Percentiles rank a stretch among this genome's conserved stretches.
Evolutionary conservation across 2,329 filamentous ascomycete species (phyloP).

Genomic region (Byssothecium circinans): DNA sequence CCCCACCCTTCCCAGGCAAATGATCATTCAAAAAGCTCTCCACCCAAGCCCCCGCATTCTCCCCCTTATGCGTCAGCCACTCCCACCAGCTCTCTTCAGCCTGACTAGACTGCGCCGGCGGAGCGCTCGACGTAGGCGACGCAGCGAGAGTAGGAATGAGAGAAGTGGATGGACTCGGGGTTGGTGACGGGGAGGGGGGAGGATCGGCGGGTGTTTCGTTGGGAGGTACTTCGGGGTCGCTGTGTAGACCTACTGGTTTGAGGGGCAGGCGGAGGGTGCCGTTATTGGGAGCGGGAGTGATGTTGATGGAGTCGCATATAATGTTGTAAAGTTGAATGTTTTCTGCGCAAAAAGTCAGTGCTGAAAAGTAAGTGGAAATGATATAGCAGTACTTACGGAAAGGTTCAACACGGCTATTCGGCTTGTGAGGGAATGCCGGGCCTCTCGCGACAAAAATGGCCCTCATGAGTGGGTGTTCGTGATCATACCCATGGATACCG

Average conservation of each 20-base stretch:
- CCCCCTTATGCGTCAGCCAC: constrained; percentile 41
- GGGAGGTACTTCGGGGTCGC: constrained; percentile 48
- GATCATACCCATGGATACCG: constrained; percentile 92
- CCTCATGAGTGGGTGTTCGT: constrained; percentile 91
- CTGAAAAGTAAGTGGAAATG: no score
- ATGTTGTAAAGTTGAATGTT: constrained; percentile 96
- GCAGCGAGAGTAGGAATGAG: background rate
- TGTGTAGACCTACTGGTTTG: constrained; percentile 63
- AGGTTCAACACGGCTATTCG: constrained; percentile 74
- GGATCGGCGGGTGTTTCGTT: constrained; percentile 60
- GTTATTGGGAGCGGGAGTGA: constrained; percentile 78
- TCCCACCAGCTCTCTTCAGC: constrained; percentile 36
- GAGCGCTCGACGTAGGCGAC: constrained; percentile 15
- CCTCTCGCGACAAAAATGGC: constrained; percentile 93
- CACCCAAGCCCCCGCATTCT: constrained; percentile 41
- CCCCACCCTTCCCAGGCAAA: constrained; percentile 18
- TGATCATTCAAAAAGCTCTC: constrained; percentile 37
- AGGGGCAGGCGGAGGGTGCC: constrained; percentile 78
- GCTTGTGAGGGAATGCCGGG: constrained; percentile 84
- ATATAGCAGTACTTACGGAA: constrained; percentile 71
- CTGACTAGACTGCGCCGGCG: constrained; percentile 11
- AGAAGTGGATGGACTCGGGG: constrained; percentile 4
- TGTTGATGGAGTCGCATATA: constrained; percentile 80
- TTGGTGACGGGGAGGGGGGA: constrained; percentile 10
- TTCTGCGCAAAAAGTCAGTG: constrained; percentile 55